These are phyloP conservation scores for Avena atlantica DNA, from an alignment of 176 grass and related monocot species.

Conservation along the genomic window DNA sequence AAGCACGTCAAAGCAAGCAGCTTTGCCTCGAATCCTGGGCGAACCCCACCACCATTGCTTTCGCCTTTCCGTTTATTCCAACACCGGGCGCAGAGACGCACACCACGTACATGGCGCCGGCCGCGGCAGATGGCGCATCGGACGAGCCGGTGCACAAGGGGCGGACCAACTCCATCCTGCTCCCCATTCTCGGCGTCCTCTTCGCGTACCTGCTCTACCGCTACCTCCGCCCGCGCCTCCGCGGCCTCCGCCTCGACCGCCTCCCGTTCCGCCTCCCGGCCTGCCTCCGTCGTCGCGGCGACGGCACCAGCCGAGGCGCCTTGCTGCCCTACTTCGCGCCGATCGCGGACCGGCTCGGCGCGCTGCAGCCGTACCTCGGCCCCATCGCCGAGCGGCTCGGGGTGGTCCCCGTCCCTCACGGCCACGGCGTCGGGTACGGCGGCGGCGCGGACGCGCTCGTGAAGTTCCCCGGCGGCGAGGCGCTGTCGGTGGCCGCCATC, in stretches of 20 bases:
- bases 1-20: conserved; percentile 48
- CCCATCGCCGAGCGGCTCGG: conserved; percentile 57
- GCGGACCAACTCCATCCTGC: conserved; percentile 58
- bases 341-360: conserved; percentile 64
- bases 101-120: conserved; percentile 31
- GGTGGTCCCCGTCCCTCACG: conserved; percentile 14
- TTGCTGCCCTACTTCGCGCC: conserved; percentile 64
- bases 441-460: conserved; percentile 54
- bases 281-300: conserved; percentile 50
- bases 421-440: not conserved
- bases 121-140: conserved; percentile 16
- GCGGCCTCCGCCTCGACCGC: conserved; percentile 47
- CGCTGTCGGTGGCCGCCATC: conserved; percentile 71
- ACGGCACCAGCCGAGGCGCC: conserved; percentile 5
- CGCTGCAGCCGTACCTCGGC: conserved; percentile 52
- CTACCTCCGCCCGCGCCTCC: conserved; percentile 66
- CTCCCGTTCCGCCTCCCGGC: conserved; percentile 34
- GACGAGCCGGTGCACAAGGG: conserved; percentile 43
- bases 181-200: conserved; percentile 61
- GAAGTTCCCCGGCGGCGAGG: conserved; percentile 83
- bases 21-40: conserved; percentile 37
- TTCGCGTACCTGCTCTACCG: conserved; percentile 61
- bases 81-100: not conserved
- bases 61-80: not conserved
- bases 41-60: not conserved